These are phyloP conservation scores for Babesia sp. DNA, from an alignment of 169 alveolate genomes.

Conservation along the genomic window DNA sequence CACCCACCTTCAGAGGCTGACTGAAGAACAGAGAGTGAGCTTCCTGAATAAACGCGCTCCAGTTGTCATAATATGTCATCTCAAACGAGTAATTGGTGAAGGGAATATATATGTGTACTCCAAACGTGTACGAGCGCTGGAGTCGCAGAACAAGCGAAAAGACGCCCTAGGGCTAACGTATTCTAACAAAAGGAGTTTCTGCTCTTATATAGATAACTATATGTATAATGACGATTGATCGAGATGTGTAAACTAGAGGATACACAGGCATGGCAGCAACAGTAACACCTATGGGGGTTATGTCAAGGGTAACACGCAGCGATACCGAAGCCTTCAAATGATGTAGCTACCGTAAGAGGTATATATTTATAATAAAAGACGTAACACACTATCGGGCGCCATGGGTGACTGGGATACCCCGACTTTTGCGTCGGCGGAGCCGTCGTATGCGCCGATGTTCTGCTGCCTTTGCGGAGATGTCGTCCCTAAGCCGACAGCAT, in stretches of 20 bases:
- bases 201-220: no score
- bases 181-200: no score
- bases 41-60: constrained; percentile 60
- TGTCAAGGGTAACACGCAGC: not conserved
- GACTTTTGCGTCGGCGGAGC: constrained; percentile 36
- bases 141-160: not conserved
- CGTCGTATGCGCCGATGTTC: constrained; percentile 67
- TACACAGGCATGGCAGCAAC: no score
- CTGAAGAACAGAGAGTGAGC: constrained; percentile 42
- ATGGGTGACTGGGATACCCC: constrained; percentile 60
- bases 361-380: not conserved
- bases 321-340: not conserved
- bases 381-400: not conserved
- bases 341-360: not conserved
- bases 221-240: no score
- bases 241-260: no score
- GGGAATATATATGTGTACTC: not conserved
- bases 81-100: not conserved
- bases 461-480: constrained; percentile 69
- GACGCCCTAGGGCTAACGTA: not conserved
- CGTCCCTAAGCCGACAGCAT: constrained; percentile 60
- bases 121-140: not conserved
- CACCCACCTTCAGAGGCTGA: constrained; percentile 57
- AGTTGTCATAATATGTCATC: constrained; percentile 66
- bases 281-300: not conserved